phyloP scores from a whole-genome alignment of 1,139 yeast genomes.

The Yueomyces sp. region DNA sequence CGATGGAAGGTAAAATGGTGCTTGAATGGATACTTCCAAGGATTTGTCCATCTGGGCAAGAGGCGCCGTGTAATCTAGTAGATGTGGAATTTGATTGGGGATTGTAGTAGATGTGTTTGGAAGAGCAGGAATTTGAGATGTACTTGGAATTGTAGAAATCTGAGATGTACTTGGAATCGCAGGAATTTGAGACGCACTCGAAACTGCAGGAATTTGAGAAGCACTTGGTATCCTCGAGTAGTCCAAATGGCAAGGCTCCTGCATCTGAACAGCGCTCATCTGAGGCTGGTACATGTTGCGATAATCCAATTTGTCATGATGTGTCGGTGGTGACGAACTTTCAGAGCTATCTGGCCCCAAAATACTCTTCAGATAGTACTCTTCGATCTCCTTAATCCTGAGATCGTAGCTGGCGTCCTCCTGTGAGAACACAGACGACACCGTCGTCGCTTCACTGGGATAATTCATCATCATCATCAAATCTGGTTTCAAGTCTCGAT shows the following conservation, averaged over 20 bases:
- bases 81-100: no score
- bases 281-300: neutral
- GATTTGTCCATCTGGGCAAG: no score
- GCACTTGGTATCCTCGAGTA: neutral
- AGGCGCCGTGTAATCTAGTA: no score
- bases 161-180: neutral
- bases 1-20: neutral
- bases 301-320: no score
- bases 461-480: no score
- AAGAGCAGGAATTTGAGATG: neutral
- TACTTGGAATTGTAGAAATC: neutral
- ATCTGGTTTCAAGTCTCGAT: no score
- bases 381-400: conserved; percentile 22
- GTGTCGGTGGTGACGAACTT: no score
- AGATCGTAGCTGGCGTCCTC: conserved; percentile 13
- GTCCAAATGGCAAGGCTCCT: no score
- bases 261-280: neutral
- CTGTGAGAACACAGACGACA: conserved; percentile 18
- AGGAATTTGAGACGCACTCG: neutral
- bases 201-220: neutral
- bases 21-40: no score
- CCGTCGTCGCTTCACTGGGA: neutral
- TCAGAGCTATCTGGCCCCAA: conserved; percentile 13
- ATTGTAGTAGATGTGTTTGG: neutral
- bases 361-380: conserved; percentile 21